Conservation (phyloP, 768 basidiomycete genomes). For the Hypholoma fasciculare region DNA sequence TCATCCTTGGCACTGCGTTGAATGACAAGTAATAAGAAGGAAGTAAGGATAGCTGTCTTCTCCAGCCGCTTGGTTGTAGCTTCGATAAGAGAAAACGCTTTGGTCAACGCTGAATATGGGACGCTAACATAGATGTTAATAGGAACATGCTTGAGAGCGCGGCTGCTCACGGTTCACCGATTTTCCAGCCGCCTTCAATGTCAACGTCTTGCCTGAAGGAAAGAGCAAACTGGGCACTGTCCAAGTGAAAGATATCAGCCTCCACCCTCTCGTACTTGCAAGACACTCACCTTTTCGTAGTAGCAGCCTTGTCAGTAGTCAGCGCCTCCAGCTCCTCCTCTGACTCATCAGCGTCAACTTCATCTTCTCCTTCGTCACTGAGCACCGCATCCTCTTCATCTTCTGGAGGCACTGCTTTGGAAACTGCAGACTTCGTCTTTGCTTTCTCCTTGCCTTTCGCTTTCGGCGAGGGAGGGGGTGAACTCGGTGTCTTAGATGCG, state of each 20-base stretch:
- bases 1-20: slow-evolving; percentile 79
- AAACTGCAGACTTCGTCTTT: slow-evolving; percentile 10
- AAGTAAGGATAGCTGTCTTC: slow-evolving; percentile 85
- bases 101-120: slow-evolving; percentile 91
- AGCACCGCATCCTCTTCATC: slow-evolving; percentile 23
- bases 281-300: slow-evolving; percentile 59
- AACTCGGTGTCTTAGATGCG: background rate
- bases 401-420: background rate
- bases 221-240: slow-evolving; percentile 70
- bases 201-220: slow-evolving; percentile 69
- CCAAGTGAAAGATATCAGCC: slow-evolving; percentile 1
- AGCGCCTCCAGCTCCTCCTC: slow-evolving; percentile 32
- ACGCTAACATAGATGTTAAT: slow-evolving; percentile 52
- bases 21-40: slow-evolving; percentile 88
- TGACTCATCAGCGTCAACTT: slow-evolving; percentile 23
- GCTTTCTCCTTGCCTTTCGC: slow-evolving; percentile 15
- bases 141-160: background rate
- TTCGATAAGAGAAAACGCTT: slow-evolving; percentile 88
- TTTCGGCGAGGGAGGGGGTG: slow-evolving; percentile 10
- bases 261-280: background rate
- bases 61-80: slow-evolving; percentile 94
- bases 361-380: slow-evolving; percentile 29
- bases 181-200: slow-evolving; percentile 80
- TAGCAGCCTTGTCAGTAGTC: slow-evolving; percentile 34
- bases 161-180: slow-evolving; percentile 72